Evolutionary conservation across 768 basidiomycete genomes (phyloP).

Genomic region (Lactarius hatsudake): DNA sequence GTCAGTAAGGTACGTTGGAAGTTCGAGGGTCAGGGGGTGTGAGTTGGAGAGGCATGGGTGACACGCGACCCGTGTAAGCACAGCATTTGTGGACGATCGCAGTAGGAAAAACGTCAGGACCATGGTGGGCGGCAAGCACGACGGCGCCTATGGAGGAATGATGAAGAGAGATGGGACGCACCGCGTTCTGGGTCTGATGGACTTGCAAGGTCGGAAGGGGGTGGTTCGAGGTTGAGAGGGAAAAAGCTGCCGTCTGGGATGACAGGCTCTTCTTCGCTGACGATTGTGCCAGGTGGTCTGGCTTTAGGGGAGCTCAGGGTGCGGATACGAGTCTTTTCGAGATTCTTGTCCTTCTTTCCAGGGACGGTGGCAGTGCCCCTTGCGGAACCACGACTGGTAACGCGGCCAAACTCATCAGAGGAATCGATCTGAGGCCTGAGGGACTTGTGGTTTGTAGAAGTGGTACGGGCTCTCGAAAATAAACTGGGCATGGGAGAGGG

Average conservation of each 20-base stretch:
- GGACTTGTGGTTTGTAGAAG: slow-evolving; percentile 43
- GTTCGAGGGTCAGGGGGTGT: neutral
- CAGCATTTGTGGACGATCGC: slow-evolving; percentile 3
- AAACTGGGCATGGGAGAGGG: slow-evolving; percentile 60
- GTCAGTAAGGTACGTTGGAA: neutral
- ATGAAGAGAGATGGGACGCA: slow-evolving; percentile 4
- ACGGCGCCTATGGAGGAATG: neutral
- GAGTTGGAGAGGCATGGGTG: neutral
- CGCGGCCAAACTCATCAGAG: slow-evolving; percentile 67
- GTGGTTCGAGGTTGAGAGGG: slow-evolving; percentile 36
- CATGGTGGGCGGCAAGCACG: neutral
- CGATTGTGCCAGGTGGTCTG: slow-evolving; percentile 36
- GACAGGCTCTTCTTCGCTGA: slow-evolving; percentile 34
- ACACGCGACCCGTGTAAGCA: neutral
- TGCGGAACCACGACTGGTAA: slow-evolving; percentile 46
- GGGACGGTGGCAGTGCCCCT: slow-evolving; percentile 33
- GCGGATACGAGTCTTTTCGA: slow-evolving; percentile 44
- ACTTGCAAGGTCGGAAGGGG: slow-evolving; percentile 22
- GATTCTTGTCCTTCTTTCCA: slow-evolving; percentile 38
- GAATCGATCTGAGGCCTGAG: slow-evolving; percentile 32
- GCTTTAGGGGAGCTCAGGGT: slow-evolving; percentile 42
- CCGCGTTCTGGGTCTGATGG: slow-evolving; percentile 25
- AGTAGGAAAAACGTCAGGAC: neutral
- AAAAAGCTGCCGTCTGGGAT: slow-evolving; percentile 39
- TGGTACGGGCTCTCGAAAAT: slow-evolving; percentile 68